Base-by-base conservation (phyloP, 139 green algal species). In the Auxenochlorella pyrenoidosa region DNA sequence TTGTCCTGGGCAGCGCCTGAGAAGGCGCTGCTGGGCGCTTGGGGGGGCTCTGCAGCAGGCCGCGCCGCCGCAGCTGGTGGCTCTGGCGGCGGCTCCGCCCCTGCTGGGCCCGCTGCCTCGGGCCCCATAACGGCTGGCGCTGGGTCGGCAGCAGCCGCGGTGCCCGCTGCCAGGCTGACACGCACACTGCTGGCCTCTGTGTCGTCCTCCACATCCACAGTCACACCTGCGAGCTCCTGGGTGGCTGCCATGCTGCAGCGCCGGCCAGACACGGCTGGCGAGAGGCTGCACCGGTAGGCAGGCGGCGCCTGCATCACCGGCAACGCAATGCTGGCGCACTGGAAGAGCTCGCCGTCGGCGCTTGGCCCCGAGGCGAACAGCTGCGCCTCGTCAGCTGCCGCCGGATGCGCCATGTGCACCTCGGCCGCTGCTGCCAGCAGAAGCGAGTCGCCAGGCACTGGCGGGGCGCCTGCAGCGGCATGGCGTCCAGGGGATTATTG, bases 231-330 rank as follows among this genome's bases (percentile, higher is more conserved):
- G 2, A 63, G 54, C 34, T 36, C 70, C 36, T 47, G 70, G 5
- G 30, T 47, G 21, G 63, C 60, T 32, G 40, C 40, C 26, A 84
- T 15, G 60, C 80, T 85, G 80, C 80, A 77, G 28, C 80, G 80
- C 24, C 80, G 60, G 63, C 6, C 41, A 18, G 63, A 65, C 4
- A 60, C 34, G 5, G 60, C 59, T 24, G 80, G 80, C 12, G 80
- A 85, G 22, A 85, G 80, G 80, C 80, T 85, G 80, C 34, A 34
- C 6, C 70, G 70, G 70, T 76, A 76, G 12, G 70, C 70, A 32
- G 36, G 36, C 1, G n/a, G 13, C 6, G 38, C 72, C 22, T 79
- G 54, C 51, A 83, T 59, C 13, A 19, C 54, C 13, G 78, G 51
- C 78, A 83, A 54, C 78, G 43, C 51, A 21, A 24, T 72, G 78